These are phyloP conservation scores for Starmerella apicola DNA, from an alignment of 805 yeast genomes.

Conservation along the genomic window DNA sequence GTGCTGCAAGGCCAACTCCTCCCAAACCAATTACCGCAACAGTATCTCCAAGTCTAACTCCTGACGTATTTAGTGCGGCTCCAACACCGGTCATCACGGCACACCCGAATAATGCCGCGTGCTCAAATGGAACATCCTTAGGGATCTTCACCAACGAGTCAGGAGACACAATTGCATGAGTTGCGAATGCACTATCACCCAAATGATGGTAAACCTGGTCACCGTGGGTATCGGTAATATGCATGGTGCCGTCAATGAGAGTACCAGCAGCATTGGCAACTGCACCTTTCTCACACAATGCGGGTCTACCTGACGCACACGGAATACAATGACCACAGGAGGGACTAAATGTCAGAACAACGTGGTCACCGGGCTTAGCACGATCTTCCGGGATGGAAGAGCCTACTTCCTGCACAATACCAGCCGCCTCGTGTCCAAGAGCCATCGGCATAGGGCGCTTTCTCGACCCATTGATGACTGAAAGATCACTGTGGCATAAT, in stretches of 20 bases:
- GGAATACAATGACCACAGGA: conserved; percentile 91
- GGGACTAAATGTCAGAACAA: conserved; percentile 88
- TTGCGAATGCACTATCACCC: conserved; percentile 96
- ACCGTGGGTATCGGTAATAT: conserved; percentile 61
- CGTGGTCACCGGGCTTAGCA: conserved; percentile 87
- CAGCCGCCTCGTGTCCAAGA: conserved; percentile 97
- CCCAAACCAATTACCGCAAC: conserved; percentile 97
- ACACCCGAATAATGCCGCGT: conserved; percentile 87
- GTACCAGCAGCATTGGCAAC: conserved; percentile 96
- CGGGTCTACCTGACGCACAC: conserved; percentile 89
- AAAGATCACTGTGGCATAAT: conserved; percentile 97
- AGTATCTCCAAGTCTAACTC: conserved; percentile 78
- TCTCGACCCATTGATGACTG: conserved; percentile 83
- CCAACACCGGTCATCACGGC: conserved; percentile 98
- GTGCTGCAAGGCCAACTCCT: conserved; percentile 88
- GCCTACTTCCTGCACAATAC: conserved; percentile 87
- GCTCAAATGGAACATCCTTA: conserved; percentile 68
- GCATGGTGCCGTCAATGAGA: conserved; percentile 93
- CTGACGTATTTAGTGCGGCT: conserved; percentile 89
- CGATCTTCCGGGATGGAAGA: conserved; percentile 65
- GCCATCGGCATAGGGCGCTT: conserved; percentile 93
- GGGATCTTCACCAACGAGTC: conserved; percentile 90
- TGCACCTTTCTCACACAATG: conserved; percentile 87
- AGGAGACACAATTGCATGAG: conserved; percentile 95
- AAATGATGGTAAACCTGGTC: conserved; percentile 77